A percentile compares a stretch with the other conserved stretches of the same genome.
Evolutionary conservation across 1,284 basidiomycete genomes (phyloP).

Genomic region (Puccinia horiana): DNA sequence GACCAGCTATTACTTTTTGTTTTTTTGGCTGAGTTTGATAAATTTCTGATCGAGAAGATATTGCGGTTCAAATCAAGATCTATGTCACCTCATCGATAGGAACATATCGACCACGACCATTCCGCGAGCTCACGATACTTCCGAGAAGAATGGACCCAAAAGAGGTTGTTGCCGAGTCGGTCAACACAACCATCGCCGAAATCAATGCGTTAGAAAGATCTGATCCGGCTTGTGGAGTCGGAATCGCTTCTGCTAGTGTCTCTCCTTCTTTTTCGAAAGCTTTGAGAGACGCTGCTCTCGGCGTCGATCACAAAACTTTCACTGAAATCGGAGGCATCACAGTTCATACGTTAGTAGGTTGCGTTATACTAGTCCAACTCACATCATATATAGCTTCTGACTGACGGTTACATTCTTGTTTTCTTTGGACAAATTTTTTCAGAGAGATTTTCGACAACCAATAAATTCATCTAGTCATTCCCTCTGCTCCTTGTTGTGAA

Average conservation of each 20-base stretch:
- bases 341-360: constrained; percentile 23
- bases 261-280: constrained; percentile 15
- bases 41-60: constrained; percentile 17
- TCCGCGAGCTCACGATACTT: constrained; percentile 28
- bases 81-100: constrained; percentile 35
- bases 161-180: constrained; percentile 17
- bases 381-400: neutral
- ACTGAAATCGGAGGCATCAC: constrained; percentile 24
- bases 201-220: constrained; percentile 24
- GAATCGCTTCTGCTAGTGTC: constrained; percentile 20
- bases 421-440: neutral
- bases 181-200: constrained; percentile 12
- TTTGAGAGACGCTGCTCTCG: constrained; percentile 15
- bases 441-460: constrained; percentile 30
- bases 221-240: constrained; percentile 13
- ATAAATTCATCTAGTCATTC: neutral
- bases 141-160: neutral
- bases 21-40: neutral
- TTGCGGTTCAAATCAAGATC: constrained; percentile 15
- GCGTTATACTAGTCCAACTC: neutral
- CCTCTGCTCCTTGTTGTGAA: no score
- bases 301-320: constrained; percentile 22
- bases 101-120: constrained; percentile 20
- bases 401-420: neutral
- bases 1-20: neutral